phyloP scores from a whole-genome alignment of 163 green algal species.

The Smithsoniella earleae region DNA sequence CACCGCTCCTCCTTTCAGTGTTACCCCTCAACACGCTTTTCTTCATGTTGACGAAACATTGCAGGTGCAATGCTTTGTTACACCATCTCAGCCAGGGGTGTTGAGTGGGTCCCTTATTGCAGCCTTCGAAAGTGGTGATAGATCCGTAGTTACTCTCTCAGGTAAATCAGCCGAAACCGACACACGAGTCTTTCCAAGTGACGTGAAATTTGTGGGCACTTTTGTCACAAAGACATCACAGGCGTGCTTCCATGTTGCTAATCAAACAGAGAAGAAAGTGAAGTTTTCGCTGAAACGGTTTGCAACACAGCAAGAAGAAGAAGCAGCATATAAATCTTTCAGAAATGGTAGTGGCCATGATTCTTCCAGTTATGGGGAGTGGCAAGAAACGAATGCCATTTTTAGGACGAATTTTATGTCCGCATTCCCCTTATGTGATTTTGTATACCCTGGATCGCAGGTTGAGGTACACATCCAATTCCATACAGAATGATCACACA shows the following conservation, averaged over 20 bases:
- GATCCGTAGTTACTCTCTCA: conserved; percentile 31
- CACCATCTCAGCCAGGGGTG: neutral
- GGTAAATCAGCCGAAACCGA: conserved; percentile 48
- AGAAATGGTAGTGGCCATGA: no score
- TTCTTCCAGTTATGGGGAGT: no score
- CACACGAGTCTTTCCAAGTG: conserved; percentile 40
- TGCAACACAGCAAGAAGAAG: no score
- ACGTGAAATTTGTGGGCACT: conserved; percentile 52
- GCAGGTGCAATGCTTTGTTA: conserved; percentile 36
- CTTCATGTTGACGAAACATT: conserved; percentile 56
- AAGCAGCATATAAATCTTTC: no score
- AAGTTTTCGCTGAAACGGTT: conserved; percentile 40
- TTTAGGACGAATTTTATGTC: neutral
- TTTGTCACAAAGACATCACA: conserved; percentile 60
- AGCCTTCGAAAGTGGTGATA: neutral
- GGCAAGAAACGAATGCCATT: no score
- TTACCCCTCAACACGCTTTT: conserved; percentile 42
- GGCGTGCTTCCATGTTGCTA: conserved; percentile 56
- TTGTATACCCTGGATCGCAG: neutral
- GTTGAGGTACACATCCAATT: no score
- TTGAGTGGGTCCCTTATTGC: conserved; percentile 35
- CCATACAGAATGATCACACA: no score
- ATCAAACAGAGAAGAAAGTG: conserved; percentile 44
- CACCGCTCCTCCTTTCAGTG: conserved; percentile 44
- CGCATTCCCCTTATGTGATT: neutral